Evolutionary conservation across 2,329 filamentous ascomycete genomes (phyloP).

Genomic region (Phialophora verrucosa): DNA sequence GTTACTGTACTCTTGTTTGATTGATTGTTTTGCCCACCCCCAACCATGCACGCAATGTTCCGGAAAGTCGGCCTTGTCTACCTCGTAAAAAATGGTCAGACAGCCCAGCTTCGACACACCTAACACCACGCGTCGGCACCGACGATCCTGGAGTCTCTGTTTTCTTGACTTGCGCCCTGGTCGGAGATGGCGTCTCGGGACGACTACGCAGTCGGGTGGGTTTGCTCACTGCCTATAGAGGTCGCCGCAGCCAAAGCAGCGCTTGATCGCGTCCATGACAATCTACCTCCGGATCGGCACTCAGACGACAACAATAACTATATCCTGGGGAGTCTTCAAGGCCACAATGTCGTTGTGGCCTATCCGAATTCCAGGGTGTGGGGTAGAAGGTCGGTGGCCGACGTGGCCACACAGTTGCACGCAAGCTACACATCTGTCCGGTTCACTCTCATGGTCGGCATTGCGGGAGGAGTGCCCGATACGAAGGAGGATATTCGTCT

Average conservation of each 20-base stretch:
- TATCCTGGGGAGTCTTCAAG: constrained; percentile 32
- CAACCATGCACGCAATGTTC: no score
- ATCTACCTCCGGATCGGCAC: constrained; percentile 14
- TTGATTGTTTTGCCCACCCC: no score
- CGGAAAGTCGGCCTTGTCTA: no score
- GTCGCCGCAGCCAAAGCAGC: constrained; percentile 40
- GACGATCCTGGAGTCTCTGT: no score
- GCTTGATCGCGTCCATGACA: constrained; percentile 38
- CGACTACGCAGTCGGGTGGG: constrained; percentile 42
- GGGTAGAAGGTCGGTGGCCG: constrained; percentile 36
- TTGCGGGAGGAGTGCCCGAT: constrained; percentile 36
- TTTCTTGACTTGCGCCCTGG: no score
- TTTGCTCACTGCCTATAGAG: constrained; percentile 42
- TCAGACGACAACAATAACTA: constrained; percentile 30
- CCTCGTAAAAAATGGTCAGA: no score
- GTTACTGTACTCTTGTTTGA: no score
- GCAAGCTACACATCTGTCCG: constrained; percentile 27
- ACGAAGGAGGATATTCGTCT: constrained; percentile 27
- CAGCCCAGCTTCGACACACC: no score
- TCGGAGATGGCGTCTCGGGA: neutral
- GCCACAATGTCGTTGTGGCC: constrained; percentile 37
- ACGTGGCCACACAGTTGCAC: constrained; percentile 34
- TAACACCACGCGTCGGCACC: no score
- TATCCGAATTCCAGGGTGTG: constrained; percentile 29
- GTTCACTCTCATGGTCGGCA: constrained; percentile 37